phyloP scores from a whole-genome alignment of 306 rosid genomes.

The Lathyrus oleraceus region DNA sequence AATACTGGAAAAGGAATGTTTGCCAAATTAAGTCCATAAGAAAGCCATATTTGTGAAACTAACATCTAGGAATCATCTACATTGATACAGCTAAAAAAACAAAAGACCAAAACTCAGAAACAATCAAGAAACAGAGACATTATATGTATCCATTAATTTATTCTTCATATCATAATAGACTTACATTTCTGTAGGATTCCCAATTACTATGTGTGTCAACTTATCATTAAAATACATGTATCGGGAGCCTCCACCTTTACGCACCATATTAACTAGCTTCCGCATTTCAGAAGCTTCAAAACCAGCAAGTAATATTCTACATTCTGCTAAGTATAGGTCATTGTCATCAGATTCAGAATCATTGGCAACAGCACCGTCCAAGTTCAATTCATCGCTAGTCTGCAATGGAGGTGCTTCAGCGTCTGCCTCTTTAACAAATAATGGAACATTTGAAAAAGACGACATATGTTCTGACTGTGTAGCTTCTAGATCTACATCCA shows the following conservation, averaged over 20 bases:
- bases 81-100: neutral
- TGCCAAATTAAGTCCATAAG: conserved; percentile 6
- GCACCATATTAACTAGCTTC: conserved; percentile 78
- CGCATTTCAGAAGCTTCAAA: conserved; percentile 88
- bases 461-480: conserved; percentile 53
- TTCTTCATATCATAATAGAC: conserved; percentile 23
- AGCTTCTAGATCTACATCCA: conserved; percentile 61
- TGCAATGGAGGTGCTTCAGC: conserved; percentile 46
- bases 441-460: conserved; percentile 44
- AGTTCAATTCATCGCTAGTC: conserved; percentile 46
- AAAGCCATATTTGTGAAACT: conserved; percentile 27
- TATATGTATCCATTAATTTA: conserved; percentile 24
- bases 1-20: neutral
- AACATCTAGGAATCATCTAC: conserved; percentile 21
- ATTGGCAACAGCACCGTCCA: conserved; percentile 65
- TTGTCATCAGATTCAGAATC: conserved; percentile 87
- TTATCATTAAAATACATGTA: conserved; percentile 71
- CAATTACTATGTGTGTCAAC: conserved; percentile 86
- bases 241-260: conserved; percentile 88
- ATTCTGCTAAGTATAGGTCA: conserved; percentile 84
- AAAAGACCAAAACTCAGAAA: conserved; percentile 19
- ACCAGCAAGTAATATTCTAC: conserved; percentile 79
- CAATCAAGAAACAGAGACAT: conserved; percentile 14
- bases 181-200: conserved; percentile 82
- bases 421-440: conserved; percentile 48